These are phyloP conservation scores for Colletotrichum sp. DNA, from an alignment of 2,329 filamentous ascomycete species.

Conservation along the genomic window DNA sequence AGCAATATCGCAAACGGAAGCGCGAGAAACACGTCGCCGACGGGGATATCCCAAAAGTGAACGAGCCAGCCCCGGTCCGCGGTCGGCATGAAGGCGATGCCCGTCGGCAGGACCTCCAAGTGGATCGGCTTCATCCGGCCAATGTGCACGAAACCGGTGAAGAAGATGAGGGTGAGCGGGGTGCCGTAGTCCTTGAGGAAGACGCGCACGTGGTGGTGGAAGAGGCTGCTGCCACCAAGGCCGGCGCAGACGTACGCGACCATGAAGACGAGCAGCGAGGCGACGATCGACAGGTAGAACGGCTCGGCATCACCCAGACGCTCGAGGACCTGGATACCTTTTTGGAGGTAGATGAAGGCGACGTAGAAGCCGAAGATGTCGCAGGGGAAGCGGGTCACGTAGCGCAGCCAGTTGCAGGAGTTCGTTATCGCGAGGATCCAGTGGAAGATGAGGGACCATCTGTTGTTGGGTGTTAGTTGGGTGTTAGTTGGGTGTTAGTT, in stretches of 20 bases:
- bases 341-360: slow-evolving; percentile 89
- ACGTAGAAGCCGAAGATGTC: slow-evolving; percentile 96
- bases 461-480: too few species aligned
- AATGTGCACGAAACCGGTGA: slow-evolving; percentile 87
- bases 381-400: slow-evolving; percentile 89
- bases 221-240: slow-evolving; percentile 72
- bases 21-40: slow-evolving; percentile 78
- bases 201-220: slow-evolving; percentile 75
- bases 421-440: slow-evolving; percentile 85
- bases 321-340: slow-evolving; percentile 84
- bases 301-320: slow-evolving; percentile 70
- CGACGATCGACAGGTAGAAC: slow-evolving; percentile 80
- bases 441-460: slow-evolving; percentile 84
- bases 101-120: slow-evolving; percentile 75
- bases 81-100: slow-evolving; percentile 80
- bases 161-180: slow-evolving; percentile 82
- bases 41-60: slow-evolving; percentile 77
- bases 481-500: not conserved
- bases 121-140: slow-evolving; percentile 77
- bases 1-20: slow-evolving; percentile 86
- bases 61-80: slow-evolving; percentile 76
- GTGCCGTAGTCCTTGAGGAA: slow-evolving; percentile 92
- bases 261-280: slow-evolving; percentile 78
- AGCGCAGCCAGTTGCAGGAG: slow-evolving; percentile 85
- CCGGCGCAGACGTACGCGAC: slow-evolving; percentile 76